Evolutionary conservation across 2,329 filamentous ascomycete genomes (phyloP), one percentile per base, ranked within the genome.

Genomic region (Cryphonectria japonica): DNA sequence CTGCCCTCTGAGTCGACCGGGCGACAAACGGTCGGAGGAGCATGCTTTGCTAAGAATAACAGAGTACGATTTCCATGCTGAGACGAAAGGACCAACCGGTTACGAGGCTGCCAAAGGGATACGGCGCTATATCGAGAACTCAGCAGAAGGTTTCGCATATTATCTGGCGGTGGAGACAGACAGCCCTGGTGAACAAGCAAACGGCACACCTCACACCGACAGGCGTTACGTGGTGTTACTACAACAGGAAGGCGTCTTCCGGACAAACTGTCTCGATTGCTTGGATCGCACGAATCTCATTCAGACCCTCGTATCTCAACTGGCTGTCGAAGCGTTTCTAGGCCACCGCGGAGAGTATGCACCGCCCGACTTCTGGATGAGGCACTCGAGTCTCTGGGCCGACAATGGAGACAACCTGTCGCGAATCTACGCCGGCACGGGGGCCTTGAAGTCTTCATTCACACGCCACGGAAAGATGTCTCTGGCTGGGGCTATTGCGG

Each of bases 381-480:
- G 93, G 65, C 96, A 99, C 82, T 95, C 94, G 11, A 96, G 90
- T 72, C 86, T 99, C 1, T 99, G 96, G 96, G 96, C 96, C 46
- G 96, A 99, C 80, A 98, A 98, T 78, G 96, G 96, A 32, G 96
- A 99, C 82, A 92, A 93, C 7, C 82, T 99, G 64, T 98, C 95
- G 16, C 93, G 94, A 77, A 98, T 98, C 37, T 99, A 99, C 79
- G 96, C 96, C 11, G 96, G 96, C 34, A 99, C 96, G 3, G 96
- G 96, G 5, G 96, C 96, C 22, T 84, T 99, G 61, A 99, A 98
- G 80, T 95, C 94, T 2, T 98, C 95, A 0, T 98, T 97, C 76
- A 99, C 96, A 1, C 88, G 96, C 70, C 91, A 93, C 77, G 96
- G 96, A 46, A 98, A 98, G 81, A 98, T 97, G 93, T 97, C 95